Conservation (phyloP, 148 eudicot species). For the Spergularia marina region DNA sequence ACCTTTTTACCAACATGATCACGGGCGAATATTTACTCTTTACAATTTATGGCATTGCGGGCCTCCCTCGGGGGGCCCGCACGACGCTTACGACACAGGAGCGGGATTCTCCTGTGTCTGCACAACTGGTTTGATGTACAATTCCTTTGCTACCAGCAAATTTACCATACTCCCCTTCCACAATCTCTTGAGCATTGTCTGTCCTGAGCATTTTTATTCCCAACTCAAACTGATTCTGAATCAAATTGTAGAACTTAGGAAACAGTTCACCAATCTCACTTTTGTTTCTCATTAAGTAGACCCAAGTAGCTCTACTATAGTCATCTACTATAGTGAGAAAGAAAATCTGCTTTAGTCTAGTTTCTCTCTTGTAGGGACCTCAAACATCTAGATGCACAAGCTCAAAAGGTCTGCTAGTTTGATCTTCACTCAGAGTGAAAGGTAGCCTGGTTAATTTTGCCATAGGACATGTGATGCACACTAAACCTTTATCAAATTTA, state of each 20-base stretch:
- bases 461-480: background rate
- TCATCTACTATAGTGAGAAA: background rate
- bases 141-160: background rate
- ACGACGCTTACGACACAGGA: too few relatives aligned
- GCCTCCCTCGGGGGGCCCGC: too few relatives aligned
- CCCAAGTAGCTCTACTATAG: background rate
- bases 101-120: too few relatives aligned
- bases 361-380: background rate
- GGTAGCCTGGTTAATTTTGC: background rate
- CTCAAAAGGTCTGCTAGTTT: background rate
- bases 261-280: background rate
- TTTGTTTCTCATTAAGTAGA: background rate
- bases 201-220: background rate
- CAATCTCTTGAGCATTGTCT: background rate
- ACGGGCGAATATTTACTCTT: too few relatives aligned
- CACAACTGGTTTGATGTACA: background rate
- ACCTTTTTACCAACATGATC: too few relatives aligned
- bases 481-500: too few relatives aligned
- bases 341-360: background rate
- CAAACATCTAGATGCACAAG: background rate
- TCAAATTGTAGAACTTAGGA: background rate
- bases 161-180: background rate
- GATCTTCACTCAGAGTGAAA: background rate
- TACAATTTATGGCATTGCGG: too few relatives aligned
- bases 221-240: background rate